Percentiles rank a stretch among this genome's conserved stretches.
These are phyloP conservation scores for Quercus wislizeni DNA, from an alignment of 306 rosid species.

Conservation along the genomic window DNA sequence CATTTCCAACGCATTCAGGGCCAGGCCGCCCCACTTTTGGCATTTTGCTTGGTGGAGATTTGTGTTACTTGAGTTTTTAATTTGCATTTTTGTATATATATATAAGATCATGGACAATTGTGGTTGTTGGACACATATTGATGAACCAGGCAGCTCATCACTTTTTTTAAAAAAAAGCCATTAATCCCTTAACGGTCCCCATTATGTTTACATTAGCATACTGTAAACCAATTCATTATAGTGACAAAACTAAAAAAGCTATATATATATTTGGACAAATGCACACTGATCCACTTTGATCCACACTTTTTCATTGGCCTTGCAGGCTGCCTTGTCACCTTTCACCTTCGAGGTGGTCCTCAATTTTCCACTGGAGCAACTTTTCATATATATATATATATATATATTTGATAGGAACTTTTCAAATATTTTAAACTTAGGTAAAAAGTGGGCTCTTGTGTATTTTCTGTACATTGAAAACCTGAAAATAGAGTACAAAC, in stretches of 20 bases:
- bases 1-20: no score
- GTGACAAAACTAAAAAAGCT: background rate
- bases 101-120: constrained; percentile 28
- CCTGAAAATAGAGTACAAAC: no score
- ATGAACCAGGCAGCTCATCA: constrained; percentile 23
- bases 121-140: constrained; percentile 9
- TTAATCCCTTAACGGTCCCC: constrained; percentile 13
- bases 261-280: constrained; percentile 6
- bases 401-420: background rate
- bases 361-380: constrained; percentile 17
- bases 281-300: constrained; percentile 17
- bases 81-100: background rate
- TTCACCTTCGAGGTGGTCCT: constrained; percentile 21
- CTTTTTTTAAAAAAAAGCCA: constrained; percentile 1
- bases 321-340: background rate
- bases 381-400: background rate
- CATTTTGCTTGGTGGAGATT: constrained; percentile 9
- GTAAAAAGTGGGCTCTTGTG: background rate
- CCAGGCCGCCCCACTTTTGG: background rate
- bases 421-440: background rate
- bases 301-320: constrained; percentile 25
- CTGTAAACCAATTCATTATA: constrained; percentile 15
- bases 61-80: background rate
- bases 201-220: constrained; percentile 23
- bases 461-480: no score